phyloP scores from a whole-genome alignment of 768 basidiomycete genomes.

The Pleurotus cornucopiae region DNA sequence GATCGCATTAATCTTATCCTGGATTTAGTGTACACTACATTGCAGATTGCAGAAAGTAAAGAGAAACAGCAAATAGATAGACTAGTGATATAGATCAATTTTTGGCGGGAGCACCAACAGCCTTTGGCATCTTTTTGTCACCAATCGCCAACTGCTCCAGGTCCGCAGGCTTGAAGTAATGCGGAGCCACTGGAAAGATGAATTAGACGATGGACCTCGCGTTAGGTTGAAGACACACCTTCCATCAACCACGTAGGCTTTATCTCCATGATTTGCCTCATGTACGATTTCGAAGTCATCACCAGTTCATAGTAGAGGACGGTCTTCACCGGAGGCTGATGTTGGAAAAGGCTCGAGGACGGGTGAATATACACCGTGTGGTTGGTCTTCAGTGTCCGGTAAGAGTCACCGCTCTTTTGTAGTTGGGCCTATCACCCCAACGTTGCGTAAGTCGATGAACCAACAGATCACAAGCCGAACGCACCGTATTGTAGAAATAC shows the following conservation, averaged over 20 bases:
- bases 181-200: slow-evolving; percentile 72
- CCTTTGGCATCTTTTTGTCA: slow-evolving; percentile 95
- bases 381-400: slow-evolving; percentile 92
- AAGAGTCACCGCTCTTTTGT: slow-evolving; percentile 95
- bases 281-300: slow-evolving; percentile 95
- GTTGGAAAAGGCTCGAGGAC: slow-evolving; percentile 91
- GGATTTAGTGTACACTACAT: too few relatives aligned
- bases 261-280: slow-evolving; percentile 98
- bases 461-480: slow-evolving; percentile 17
- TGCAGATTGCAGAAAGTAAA: too few relatives aligned
- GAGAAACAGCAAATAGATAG: too few relatives aligned
- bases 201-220: too few relatives aligned
- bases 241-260: slow-evolving; percentile 93
- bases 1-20: too few relatives aligned
- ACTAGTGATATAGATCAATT: neutral
- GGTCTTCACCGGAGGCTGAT: slow-evolving; percentile 89
- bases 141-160: slow-evolving; percentile 75
- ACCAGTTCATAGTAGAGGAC: slow-evolving; percentile 96
- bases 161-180: slow-evolving; percentile 89
- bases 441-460: too few relatives aligned
- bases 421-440: slow-evolving; percentile 62
- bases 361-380: slow-evolving; percentile 98
- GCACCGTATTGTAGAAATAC: slow-evolving; percentile 92
- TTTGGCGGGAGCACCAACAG: slow-evolving; percentile 34
- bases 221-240: slow-evolving; percentile 40